Evolutionary conservation across 1,284 basidiomycete genomes (phyloP), one percentile per base, ranked within the genome.

Genomic region (Malassezia cuniculi): DNA sequence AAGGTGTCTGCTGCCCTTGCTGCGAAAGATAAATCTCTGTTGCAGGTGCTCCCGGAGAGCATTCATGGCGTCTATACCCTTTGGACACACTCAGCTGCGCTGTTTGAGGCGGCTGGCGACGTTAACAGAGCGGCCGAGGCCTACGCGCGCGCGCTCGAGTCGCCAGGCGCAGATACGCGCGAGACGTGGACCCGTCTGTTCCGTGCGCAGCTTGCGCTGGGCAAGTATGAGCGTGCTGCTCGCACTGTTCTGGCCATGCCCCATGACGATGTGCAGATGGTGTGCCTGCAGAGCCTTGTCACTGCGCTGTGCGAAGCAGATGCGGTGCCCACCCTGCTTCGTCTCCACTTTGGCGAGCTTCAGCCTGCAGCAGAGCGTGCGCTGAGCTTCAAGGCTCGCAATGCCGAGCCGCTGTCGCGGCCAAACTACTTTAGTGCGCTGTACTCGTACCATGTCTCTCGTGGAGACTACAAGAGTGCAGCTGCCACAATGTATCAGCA

Each of bases 201-300:
- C 51, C 52, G 54, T 14, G 50, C 51, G 20, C 50, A 59, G 34
- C 42, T 62, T 3, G 46, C 43, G 21, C 46, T 60, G 27, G 50
- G 52, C 27, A 45, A 53, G 21, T 65, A 54, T 25, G 47, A 49
- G 12, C 45, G 40, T 20, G 55, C 57, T 8, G 53, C 58, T 15
- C 43, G 48, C 18, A 59, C 51, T 2, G 37, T 65, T 34, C 48
- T 60, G 44, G 45, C 47, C 3, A 50, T 49, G 25, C 54, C 57
- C 19, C 43, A 41, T 34, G 47, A 95, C 55, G 77, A 78, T 9
- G 76, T 74, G 68, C 90, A 94, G 69, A 89, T 94, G 0, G 87
- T 89, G 70, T 94, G 87, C 65, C 90, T 86, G 66, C 89, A 94
- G 3, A 83, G 82, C 1, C 86, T 85, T 6, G 89, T 94, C 41